Percentiles rank a stretch among this genome's conserved stretches.
These are phyloP conservation scores for Penicillium goetzii DNA, from an alignment of 495 filamentous ascomycete genomes.

Conservation along the genomic window DNA sequence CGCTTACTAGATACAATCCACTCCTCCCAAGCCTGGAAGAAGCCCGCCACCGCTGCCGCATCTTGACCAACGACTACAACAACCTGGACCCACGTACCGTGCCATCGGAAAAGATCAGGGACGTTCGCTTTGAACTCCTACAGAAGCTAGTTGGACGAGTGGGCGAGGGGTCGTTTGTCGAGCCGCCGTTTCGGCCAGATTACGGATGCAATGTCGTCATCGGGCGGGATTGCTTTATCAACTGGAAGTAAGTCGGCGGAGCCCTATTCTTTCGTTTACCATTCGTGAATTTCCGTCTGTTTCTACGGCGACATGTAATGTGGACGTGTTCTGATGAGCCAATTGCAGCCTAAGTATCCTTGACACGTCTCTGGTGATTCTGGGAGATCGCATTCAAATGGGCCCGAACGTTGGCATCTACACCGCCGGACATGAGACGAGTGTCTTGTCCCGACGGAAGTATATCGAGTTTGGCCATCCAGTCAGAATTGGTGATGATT, in stretches of 20 bases:
- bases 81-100: conserved; percentile 46
- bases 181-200: conserved; percentile 56
- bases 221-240: conserved; percentile 54
- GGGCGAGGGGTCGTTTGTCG: conserved; percentile 50
- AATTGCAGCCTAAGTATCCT: conserved; percentile 37
- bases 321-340: background rate
- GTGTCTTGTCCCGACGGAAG: conserved; percentile 63
- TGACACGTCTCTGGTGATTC: conserved; percentile 72
- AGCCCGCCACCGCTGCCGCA: conserved; percentile 51
- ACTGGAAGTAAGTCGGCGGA: conserved; percentile 50
- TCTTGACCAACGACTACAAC: conserved; percentile 52
- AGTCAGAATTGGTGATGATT: conserved; percentile 75
- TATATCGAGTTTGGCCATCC: conserved; percentile 71
- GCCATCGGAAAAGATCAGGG: conserved; percentile 37
- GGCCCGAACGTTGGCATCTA: conserved; percentile 72
- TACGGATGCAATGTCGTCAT: conserved; percentile 60
- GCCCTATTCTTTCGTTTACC: background rate
- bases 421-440: conserved; percentile 67
- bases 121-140: conserved; percentile 42
- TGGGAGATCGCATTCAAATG: conserved; percentile 73
- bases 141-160: conserved; percentile 47
- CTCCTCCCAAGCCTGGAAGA: conserved; percentile 42
- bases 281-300: background rate
- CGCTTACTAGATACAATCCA: conserved; percentile 44
- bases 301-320: background rate